phyloP scores from a whole-genome alignment of 371 early-diverging fungal genomes.

The Quaeritorhiza haematococci region DNA sequence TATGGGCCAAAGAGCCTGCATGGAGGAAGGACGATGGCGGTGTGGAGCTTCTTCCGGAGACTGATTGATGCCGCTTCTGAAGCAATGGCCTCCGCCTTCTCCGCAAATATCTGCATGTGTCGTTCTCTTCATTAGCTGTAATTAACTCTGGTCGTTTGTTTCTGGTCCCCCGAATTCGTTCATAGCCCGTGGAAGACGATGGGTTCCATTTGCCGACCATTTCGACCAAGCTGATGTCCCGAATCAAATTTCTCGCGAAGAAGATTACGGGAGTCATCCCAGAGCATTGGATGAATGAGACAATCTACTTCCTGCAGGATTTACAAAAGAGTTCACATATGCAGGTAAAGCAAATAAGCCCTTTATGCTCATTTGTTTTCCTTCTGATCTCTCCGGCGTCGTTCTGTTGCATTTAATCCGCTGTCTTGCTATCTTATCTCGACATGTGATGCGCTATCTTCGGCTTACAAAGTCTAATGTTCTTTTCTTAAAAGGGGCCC shows the following conservation, averaged over 20 bases:
- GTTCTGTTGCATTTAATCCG: too few species aligned
- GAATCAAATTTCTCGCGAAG: constrained; percentile 32
- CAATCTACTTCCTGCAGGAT: constrained; percentile 38
- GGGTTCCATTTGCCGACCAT: constrained; percentile 40
- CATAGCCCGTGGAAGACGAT: constrained; percentile 35
- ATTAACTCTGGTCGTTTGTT: not conserved
- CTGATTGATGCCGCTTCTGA: too few species aligned
- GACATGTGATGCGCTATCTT: too few species aligned
- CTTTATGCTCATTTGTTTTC: not conserved
- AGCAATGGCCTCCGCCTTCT: too few species aligned
- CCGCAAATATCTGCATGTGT: too few species aligned
- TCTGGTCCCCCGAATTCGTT: not conserved
- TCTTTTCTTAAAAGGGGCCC: constrained; percentile 14
- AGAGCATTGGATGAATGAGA: constrained; percentile 23
- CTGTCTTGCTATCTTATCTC: too few species aligned
- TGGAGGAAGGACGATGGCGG: too few species aligned
- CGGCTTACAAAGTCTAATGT: constrained; percentile 8
- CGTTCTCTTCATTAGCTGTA: not conserved
- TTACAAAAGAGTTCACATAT: constrained; percentile 21
- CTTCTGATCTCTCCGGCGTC: not conserved
- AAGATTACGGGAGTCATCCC: constrained; percentile 26
- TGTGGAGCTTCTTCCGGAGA: too few species aligned
- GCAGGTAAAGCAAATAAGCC: constrained; percentile 16
- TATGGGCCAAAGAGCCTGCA: too few species aligned
- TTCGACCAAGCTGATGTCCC: constrained; percentile 33